These are phyloP conservation scores for Saccharomycopsis malanga DNA, from an alignment of 805 yeast genomes.

Conservation along the genomic window DNA sequence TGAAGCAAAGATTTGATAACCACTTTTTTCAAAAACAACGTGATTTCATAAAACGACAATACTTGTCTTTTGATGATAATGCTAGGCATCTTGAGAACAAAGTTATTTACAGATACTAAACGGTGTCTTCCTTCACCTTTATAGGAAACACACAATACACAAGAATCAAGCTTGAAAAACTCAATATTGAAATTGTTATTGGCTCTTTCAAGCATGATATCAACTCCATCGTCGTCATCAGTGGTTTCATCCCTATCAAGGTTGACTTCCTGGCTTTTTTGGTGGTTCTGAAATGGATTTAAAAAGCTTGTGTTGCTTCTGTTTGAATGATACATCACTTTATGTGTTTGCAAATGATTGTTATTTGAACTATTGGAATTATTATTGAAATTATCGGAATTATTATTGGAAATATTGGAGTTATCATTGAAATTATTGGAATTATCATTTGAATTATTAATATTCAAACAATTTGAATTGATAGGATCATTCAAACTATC, in stretches of 20 bases:
- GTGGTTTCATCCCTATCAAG: not conserved
- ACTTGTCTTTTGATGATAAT: conserved; percentile 52
- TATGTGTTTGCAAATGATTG: too few relatives aligned
- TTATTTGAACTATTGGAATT: not conserved
- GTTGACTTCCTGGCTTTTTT: not conserved
- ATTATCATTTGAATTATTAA: not conserved
- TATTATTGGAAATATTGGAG: not conserved
- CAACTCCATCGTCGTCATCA: conserved; percentile 32
- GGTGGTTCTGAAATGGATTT: not conserved
- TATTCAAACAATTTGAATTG: not conserved
- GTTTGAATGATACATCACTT: not conserved
- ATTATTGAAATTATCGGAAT: not conserved
- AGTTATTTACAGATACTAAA: conserved; percentile 70
- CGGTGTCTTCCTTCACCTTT: conserved; percentile 65
- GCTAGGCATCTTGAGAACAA: conserved; percentile 58
- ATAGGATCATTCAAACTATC: conserved; percentile 19
- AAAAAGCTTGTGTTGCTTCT: not conserved
- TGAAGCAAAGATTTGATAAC: conserved; percentile 49
- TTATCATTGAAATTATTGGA: not conserved
- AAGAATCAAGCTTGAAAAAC: conserved; percentile 43
- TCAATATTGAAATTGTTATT: conserved; percentile 64
- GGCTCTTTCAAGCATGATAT: conserved; percentile 70
- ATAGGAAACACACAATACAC: conserved; percentile 62
- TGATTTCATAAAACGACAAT: conserved; percentile 67
- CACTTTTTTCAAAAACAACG: conserved; percentile 54